These are phyloP conservation scores for Nasturtium officinale DNA, from an alignment of 345 rosid species.

Conservation along the genomic window DNA sequence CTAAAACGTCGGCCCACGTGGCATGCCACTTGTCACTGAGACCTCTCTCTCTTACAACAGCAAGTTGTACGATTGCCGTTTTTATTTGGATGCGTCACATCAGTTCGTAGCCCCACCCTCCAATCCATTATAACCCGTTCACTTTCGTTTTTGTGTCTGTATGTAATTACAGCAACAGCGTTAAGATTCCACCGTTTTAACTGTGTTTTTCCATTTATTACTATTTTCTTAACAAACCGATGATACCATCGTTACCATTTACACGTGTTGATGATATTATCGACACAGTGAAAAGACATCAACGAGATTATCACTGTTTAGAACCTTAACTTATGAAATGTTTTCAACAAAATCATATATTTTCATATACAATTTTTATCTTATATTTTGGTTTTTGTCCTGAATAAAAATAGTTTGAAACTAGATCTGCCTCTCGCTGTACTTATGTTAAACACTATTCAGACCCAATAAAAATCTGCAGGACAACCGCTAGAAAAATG, in stretches of 20 bases:
- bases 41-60: constrained; percentile 21
- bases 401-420: too few species aligned
- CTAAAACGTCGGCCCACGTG: constrained; percentile 44
- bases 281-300: background rate
- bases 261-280: background rate
- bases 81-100: constrained; percentile 35
- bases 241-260: background rate
- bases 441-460: too few species aligned
- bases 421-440: too few species aligned
- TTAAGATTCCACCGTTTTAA: background rate
- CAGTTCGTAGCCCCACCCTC: constrained; percentile 25
- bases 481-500: too few species aligned
- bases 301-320: background rate
- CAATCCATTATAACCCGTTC: background rate
- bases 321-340: too few species aligned
- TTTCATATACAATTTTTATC: too few species aligned
- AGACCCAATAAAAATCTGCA: too few species aligned
- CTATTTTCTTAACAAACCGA: background rate
- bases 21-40: constrained; percentile 39
- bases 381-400: too few species aligned
- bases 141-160: background rate
- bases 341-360: too few species aligned
- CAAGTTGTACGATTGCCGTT: constrained; percentile 34
- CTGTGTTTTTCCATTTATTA: background rate
- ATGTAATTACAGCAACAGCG: background rate